These are phyloP conservation scores for Hanseniaspora pseudoguilliermondii DNA, from an alignment of 805 yeast species.

Conservation along the genomic window DNA sequence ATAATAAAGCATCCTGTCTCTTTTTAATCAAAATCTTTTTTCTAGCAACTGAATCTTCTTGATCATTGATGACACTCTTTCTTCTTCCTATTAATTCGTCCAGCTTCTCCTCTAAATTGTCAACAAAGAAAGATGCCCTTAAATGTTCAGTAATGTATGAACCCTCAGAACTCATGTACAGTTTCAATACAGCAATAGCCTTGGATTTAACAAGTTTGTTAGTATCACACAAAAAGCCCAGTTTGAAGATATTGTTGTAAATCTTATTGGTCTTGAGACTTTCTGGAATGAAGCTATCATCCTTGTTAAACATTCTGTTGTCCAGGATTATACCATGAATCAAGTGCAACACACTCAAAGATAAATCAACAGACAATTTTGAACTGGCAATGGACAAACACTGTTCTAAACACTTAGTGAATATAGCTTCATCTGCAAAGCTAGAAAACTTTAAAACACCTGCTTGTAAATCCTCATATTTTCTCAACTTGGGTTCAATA, in stretches of 20 bases:
- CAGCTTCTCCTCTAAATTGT: constrained; percentile 23
- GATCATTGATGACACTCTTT: constrained; percentile 27
- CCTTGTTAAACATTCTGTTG: constrained; percentile 32
- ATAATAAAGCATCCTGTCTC: constrained; percentile 49
- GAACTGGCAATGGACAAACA: constrained; percentile 42
- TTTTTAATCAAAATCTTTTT: constrained; percentile 46
- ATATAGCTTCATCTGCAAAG: constrained; percentile 38
- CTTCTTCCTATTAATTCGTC: constrained; percentile 33
- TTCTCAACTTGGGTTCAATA: constrained; percentile 35
- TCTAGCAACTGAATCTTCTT: constrained; percentile 45
- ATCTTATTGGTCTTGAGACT: constrained; percentile 39
- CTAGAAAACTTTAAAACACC: constrained; percentile 35
- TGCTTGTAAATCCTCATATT: constrained; percentile 20
- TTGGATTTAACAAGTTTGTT: constrained; percentile 37
- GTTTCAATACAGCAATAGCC: constrained; percentile 40
- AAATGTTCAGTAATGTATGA: not conserved
- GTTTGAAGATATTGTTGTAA: constrained; percentile 37
- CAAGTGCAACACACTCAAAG: constrained; percentile 53
- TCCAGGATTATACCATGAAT: constrained; percentile 52
- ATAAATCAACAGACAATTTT: constrained; percentile 39
- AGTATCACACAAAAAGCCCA: constrained; percentile 37
- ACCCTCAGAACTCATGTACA: not conserved
- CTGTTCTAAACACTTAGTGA: constrained; percentile 47
- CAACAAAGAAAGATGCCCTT: not conserved
- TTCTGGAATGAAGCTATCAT: constrained; percentile 31